Percentiles rank a stretch among this genome's conserved stretches.
phyloP scores from a whole-genome alignment of 1,284 basidiomycete genomes.

The Trametes pubescens region DNA sequence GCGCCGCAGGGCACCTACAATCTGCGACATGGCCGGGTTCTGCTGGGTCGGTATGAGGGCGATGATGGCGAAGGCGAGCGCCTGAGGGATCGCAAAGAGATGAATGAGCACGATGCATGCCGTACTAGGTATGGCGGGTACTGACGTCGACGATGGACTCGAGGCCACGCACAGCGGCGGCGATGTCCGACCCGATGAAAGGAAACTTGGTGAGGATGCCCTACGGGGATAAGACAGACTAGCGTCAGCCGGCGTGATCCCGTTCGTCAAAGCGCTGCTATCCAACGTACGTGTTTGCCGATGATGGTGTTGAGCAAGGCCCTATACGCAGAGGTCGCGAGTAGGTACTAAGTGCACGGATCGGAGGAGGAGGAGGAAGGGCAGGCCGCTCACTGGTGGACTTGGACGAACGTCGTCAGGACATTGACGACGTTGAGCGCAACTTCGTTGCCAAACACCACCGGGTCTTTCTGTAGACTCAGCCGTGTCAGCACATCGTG shows the following conservation, averaged over 20 bases:
- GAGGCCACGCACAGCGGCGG: not conserved
- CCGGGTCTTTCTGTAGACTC: not conserved
- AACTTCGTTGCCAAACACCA: not conserved
- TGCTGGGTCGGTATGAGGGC: slow-evolving; percentile 3
- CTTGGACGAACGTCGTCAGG: not conserved
- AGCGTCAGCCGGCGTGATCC: too few relatives aligned
- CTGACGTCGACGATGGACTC: slow-evolving; percentile 7
- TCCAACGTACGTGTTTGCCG: slow-evolving; percentile 11
- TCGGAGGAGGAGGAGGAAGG: too few relatives aligned
- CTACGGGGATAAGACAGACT: not conserved
- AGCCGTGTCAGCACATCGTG: not conserved
- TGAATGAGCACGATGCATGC: not conserved
- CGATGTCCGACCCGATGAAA: not conserved
- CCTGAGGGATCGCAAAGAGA: not conserved
- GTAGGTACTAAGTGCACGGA: too few relatives aligned
- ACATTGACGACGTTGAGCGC: not conserved
- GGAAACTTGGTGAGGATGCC: not conserved
- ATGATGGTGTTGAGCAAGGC: slow-evolving; percentile 11
- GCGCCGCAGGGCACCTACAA: not conserved
- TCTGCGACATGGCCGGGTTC: not conserved
- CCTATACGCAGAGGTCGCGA: not conserved
- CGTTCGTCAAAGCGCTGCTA: not conserved
- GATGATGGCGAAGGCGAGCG: slow-evolving; percentile 1
- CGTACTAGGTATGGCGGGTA: not conserved
- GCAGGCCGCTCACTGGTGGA: slow-evolving; percentile 4